phyloP scores from a whole-genome alignment of 495 filamentous ascomycete species.

The Daldinia decipiens region DNA sequence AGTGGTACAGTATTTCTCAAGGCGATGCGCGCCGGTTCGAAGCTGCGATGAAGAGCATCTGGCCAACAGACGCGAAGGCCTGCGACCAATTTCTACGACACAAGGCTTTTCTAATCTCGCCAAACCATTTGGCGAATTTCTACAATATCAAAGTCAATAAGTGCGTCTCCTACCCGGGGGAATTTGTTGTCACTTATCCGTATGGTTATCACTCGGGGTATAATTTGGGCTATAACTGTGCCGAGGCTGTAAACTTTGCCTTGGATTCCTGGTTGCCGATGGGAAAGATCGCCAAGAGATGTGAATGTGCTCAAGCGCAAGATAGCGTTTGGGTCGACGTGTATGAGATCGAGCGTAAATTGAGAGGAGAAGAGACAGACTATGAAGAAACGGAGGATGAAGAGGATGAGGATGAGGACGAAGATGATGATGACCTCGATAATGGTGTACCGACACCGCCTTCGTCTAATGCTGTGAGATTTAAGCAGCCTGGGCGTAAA shows the following conservation, averaged over 20 bases:
- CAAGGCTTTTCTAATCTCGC: constrained; percentile 98
- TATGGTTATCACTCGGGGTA: constrained; percentile 99
- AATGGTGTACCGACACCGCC: constrained; percentile 79
- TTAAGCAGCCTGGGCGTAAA: constrained; percentile 69
- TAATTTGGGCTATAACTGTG: constrained; percentile 98
- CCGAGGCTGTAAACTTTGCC: constrained; percentile 98
- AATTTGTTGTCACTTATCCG: constrained; percentile 98
- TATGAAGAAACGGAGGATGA: constrained; percentile 86
- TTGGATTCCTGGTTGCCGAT: constrained; percentile 93
- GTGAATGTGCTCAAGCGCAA: constrained; percentile 82
- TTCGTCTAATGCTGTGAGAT: constrained; percentile 54
- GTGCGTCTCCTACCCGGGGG: constrained; percentile 93
- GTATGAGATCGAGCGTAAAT: constrained; percentile 90
- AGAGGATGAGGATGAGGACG: constrained; percentile 75
- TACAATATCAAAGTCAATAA: constrained; percentile 96
- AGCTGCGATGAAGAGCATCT: constrained; percentile 93
- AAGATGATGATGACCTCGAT: constrained; percentile 65
- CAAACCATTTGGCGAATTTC: constrained; percentile 81
- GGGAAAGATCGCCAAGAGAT: constrained; percentile 97
- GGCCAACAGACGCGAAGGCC: constrained; percentile 95
- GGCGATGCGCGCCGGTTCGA: constrained; percentile 95
- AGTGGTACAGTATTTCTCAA: constrained; percentile 99
- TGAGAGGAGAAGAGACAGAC: constrained; percentile 91
- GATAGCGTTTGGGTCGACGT: constrained; percentile 99
- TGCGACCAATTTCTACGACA: constrained; percentile 97